Evolutionary conservation across 352 stramenopile genomes (phyloP), one percentile per base, ranked within the genome.

Genomic region (Saprolegnia parasitica): DNA sequence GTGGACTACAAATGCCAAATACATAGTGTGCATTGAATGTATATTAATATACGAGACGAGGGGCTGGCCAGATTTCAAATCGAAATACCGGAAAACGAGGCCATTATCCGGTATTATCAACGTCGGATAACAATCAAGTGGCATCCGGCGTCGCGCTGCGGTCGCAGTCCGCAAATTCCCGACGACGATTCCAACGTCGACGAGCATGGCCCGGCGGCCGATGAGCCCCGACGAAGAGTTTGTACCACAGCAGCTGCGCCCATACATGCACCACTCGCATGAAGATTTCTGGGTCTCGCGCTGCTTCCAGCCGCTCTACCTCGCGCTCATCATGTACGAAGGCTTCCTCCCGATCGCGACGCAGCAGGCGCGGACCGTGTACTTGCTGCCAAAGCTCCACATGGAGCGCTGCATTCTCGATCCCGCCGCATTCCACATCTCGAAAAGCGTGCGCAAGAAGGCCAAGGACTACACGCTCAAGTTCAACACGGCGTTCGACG

Each of bases 281-380:
- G 90, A 96, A 47, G 93, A 98, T 67, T 98, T 98, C 71, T 98
- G 95, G 73, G 81, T 97, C 42, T 95, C 89, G 52, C 86, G 77
- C 20, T 88, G 86, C 68, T 98, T 97, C 72, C 84, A 98, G 45
- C 83, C 87, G 20, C 62, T 91, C 73, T 73, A 98, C 49, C 76
- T 98, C 32, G 83, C 79, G 52, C 89, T 97, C 72, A 79, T 98
- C 56, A 98, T 98, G 89, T 89, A 81, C 65, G 89, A 97, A 72
- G 93, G 93, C n/a, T 98, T 98, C 67, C 77, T 98, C 64, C 93
- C 93, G 35, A 98, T 98, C 70, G 93, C 93, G 5, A 96, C 89
- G 40, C 79, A 93, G 50, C 88, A 84, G 74, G 76, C 79, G 32
- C 77, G 71, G 32, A 73, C 81, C 49, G 84, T 77, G 54, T 88